Conservation (phyloP, 2,329 filamentous ascomycete genomes). For the Fusarium xyrophilum region DNA sequence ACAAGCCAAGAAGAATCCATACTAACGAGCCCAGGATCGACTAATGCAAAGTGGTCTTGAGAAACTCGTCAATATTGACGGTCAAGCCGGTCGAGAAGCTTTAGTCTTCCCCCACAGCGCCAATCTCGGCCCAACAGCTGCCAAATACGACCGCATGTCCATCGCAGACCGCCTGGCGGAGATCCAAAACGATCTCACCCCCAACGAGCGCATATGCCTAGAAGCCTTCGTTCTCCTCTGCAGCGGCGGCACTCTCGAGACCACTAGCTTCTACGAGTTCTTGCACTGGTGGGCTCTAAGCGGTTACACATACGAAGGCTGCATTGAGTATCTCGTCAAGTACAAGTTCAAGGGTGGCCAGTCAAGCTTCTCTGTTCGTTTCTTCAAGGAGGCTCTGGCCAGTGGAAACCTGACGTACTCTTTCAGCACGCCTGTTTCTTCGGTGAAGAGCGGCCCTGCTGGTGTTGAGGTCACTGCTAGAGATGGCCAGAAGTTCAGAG, state of each 20-base stretch:
- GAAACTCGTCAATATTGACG: constrained; percentile 57
- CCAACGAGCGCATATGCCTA: constrained; percentile 50
- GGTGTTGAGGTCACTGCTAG: constrained; percentile 47
- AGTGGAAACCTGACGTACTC: constrained; percentile 50
- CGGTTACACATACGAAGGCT: constrained; percentile 51
- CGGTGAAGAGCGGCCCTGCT: constrained; percentile 40
- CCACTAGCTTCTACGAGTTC: constrained; percentile 55
- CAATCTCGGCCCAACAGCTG: constrained; percentile 43
- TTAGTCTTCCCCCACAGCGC: constrained; percentile 52
- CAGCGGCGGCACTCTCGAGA: constrained; percentile 52
- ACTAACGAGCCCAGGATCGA: constrained; percentile 22
- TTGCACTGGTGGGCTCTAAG: constrained; percentile 57
- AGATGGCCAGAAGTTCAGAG: constrained; percentile 42
- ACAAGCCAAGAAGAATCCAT: accelerated
- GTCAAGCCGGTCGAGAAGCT: constrained; percentile 44
- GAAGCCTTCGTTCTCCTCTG: constrained; percentile 53
- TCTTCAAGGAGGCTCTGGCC: constrained; percentile 52
- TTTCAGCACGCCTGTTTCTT: constrained; percentile 49
- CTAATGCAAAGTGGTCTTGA: constrained; percentile 46
- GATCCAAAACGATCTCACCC: constrained; percentile 49
- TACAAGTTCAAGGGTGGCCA: constrained; percentile 55
- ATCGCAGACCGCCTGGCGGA: constrained; percentile 52
- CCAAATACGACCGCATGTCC: constrained; percentile 50
- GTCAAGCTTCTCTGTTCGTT: constrained; percentile 53
- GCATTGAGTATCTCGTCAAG: constrained; percentile 49